phyloP scores from a whole-genome alignment of 805 yeast genomes.

The Yarrowia hollandica region DNA sequence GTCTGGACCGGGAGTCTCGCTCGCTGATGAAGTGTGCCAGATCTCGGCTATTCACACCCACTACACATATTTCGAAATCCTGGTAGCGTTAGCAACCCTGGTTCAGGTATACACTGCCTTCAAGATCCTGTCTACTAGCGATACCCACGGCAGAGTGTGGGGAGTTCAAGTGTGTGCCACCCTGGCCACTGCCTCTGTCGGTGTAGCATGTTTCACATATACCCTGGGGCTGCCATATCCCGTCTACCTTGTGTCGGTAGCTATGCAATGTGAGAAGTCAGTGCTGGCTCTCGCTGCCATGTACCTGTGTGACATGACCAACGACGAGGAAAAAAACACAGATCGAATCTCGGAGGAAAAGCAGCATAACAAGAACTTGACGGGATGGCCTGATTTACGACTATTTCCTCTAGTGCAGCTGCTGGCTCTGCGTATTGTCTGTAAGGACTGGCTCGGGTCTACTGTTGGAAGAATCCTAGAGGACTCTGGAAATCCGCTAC shows the following conservation, averaged over 20 bases:
- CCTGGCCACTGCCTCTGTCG: not conserved
- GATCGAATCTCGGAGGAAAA: not conserved
- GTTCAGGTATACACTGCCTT: slow-evolving; percentile 17
- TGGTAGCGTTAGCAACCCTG: slow-evolving; percentile 10
- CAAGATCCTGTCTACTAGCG: not conserved
- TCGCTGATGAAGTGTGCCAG: slow-evolving; percentile 20
- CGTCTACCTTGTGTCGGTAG: slow-evolving; percentile 12
- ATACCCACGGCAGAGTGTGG: not conserved
- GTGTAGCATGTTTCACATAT: not conserved
- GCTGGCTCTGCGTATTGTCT: slow-evolving; percentile 3
- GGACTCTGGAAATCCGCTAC: not conserved
- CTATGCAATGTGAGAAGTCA: slow-evolving; percentile 1
- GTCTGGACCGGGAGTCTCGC: slow-evolving; percentile 5
- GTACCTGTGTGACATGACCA: slow-evolving; percentile 13
- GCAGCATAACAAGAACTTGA: not conserved
- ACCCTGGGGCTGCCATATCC: not conserved
- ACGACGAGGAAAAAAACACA: slow-evolving; percentile 7
- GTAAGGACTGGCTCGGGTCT: slow-evolving; percentile 18
- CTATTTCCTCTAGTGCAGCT: slow-evolving; percentile 4
- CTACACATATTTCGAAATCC: not conserved
- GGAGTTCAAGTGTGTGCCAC: not conserved
- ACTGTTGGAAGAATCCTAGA: slow-evolving; percentile 10
- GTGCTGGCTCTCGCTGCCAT: slow-evolving; percentile 15
- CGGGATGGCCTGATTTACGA: not conserved
- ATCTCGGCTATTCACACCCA: slow-evolving; percentile 20